These are phyloP conservation scores for Digitaria exilis DNA, from an alignment of 202 grass and related monocot species.

Conservation along the genomic window DNA sequence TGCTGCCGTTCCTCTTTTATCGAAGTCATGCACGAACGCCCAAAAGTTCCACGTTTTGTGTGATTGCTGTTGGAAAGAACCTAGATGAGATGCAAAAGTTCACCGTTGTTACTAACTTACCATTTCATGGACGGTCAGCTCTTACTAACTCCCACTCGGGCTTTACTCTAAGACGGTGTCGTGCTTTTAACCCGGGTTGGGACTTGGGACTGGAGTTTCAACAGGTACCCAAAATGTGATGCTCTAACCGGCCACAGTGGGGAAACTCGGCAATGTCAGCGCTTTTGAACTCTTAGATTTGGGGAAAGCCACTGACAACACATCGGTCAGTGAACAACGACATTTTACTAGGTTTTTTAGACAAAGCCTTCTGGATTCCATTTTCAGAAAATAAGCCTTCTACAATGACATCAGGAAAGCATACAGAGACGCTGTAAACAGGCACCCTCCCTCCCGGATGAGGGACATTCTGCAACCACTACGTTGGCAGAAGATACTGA, in stretches of 20 bases:
- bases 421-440: no score
- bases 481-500: not conserved
- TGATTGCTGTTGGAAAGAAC: conserved; percentile 24
- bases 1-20: conserved; percentile 23
- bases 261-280: not conserved
- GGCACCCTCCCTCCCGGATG: not conserved
- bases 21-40: conserved; percentile 32
- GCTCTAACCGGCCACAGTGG: no score
- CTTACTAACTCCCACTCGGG: not conserved
- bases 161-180: no score
- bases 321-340: no score
- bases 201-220: no score
- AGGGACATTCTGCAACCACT: no score
- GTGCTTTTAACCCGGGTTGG: no score
- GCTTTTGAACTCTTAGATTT: conserved; percentile 22
- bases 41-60: conserved; percentile 42
- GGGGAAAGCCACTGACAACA: conserved; percentile 24
- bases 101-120: conserved; percentile 3
- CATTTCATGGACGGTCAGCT: not conserved
- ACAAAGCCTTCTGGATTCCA: not conserved
- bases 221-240: no score
- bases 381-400: not conserved
- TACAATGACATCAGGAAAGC: not conserved
- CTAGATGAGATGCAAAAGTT: conserved; percentile 28
- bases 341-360: not conserved